A percentile compares a stretch with the other conserved stretches of the same genome.
Evolutionary conservation across 805 yeast species (phyloP).

Genomic region (Candida insectalens): DNA sequence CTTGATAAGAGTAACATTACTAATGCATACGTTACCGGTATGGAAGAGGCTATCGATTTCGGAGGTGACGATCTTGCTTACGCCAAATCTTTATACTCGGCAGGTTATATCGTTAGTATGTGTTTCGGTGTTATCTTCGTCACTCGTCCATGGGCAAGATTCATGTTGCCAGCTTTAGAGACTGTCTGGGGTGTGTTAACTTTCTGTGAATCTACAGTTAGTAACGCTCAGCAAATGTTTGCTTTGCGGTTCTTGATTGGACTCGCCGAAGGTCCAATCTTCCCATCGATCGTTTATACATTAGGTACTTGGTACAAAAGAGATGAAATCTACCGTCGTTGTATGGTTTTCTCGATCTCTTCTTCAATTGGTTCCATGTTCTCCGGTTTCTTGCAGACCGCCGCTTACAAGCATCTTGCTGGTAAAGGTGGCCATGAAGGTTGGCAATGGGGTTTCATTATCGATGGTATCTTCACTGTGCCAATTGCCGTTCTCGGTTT

Average conservation of each 20-base stretch:
- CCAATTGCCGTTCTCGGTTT: constrained; percentile 19
- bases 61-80: constrained; percentile 54
- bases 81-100: constrained; percentile 43
- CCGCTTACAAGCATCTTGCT: constrained; percentile 22
- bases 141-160: constrained; percentile 20
- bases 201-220: constrained; percentile 41
- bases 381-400: constrained; percentile 42
- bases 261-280: constrained; percentile 58
- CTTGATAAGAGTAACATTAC: constrained; percentile 30
- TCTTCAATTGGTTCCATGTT: constrained; percentile 52
- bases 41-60: constrained; percentile 49
- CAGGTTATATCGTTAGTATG: constrained; percentile 33
- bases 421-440: constrained; percentile 26
- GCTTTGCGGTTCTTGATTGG: constrained; percentile 61
- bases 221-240: constrained; percentile 40
- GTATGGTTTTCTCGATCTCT: constrained; percentile 12
- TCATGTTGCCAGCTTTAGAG: constrained; percentile 45
- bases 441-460: constrained; percentile 47
- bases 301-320: constrained; percentile 50
- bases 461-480: constrained; percentile 34
- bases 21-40: constrained; percentile 60
- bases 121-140: constrained; percentile 33
- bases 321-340: constrained; percentile 50
- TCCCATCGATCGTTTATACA: constrained; percentile 53
- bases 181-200: constrained; percentile 63